Evolutionary conservation across 1,284 basidiomycete species (phyloP).

Genomic region (Mrakiaceae sp.): DNA sequence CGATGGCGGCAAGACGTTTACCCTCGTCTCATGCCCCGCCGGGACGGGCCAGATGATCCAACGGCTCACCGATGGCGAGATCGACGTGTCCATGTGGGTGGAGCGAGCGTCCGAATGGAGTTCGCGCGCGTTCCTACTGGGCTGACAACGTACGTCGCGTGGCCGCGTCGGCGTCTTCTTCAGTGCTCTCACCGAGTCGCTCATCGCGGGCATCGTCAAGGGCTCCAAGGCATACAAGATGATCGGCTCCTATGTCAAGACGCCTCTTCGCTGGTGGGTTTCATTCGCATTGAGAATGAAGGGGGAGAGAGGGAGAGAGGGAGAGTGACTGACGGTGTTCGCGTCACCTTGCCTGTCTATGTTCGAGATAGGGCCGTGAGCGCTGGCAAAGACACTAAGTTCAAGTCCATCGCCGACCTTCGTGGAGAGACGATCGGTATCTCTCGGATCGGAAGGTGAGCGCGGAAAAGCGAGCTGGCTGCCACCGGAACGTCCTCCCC

Average conservation of each 20-base stretch:
- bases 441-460: constrained; percentile 69
- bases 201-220: constrained; percentile 86
- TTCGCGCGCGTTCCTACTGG: no score
- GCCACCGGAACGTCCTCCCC: not conserved
- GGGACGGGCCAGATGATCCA: constrained; percentile 85
- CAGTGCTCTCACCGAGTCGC: constrained; percentile 83
- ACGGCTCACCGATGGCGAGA: constrained; percentile 67
- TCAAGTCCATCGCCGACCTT: constrained; percentile 61
- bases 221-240: constrained; percentile 79
- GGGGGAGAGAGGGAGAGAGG: no score
- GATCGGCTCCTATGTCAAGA: constrained; percentile 82
- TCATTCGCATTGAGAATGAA: not conserved
- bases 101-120: no score
- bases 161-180: not conserved
- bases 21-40: constrained; percentile 79
- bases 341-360: not conserved
- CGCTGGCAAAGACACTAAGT: constrained; percentile 65
- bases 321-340: not conserved
- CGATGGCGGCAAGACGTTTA: constrained; percentile 60
- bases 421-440: constrained; percentile 78
- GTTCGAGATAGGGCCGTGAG: constrained; percentile 66
- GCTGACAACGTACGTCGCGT: no score
- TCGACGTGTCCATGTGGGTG: constrained; percentile 74
- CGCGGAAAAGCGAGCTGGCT: no score
- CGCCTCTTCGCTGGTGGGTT: constrained; percentile 68